Conservation (phyloP, 2,329 filamentous ascomycete genomes). For the Peltaster fructicola region DNA sequence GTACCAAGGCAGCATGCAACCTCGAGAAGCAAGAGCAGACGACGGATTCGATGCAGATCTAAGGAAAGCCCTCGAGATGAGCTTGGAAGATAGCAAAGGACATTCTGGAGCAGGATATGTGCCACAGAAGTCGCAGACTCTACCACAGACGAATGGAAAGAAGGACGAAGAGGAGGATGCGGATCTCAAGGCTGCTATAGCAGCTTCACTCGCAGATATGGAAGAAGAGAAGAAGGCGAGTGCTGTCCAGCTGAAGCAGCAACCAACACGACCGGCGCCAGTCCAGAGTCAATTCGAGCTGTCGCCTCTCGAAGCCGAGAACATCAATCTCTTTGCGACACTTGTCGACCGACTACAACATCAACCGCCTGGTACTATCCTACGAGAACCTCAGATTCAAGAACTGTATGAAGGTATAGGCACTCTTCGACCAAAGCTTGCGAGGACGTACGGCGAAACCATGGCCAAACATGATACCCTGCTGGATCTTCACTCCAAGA, state of each 20-base stretch:
- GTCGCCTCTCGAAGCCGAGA: constrained; percentile 83
- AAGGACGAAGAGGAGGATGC: constrained; percentile 70
- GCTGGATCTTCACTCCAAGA: constrained; percentile 81
- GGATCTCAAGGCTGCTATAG: constrained; percentile 86
- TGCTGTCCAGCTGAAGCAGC: constrained; percentile 64
- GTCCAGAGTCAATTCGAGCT: constrained; percentile 74
- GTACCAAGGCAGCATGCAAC: constrained; percentile 60
- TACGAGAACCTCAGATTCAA: constrained; percentile 95
- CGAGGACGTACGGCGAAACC: constrained; percentile 89
- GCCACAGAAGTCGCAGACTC: constrained; percentile 31
- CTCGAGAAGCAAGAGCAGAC: constrained; percentile 71
- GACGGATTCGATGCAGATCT: constrained; percentile 89
- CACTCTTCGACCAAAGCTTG: constrained; percentile 79
- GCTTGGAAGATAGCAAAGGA: constrained; percentile 75
- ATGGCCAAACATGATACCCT: constrained; percentile 99
- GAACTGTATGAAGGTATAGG: constrained; percentile 96
- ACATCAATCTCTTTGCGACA: constrained; percentile 90
- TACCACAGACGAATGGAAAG: constrained; percentile 7
- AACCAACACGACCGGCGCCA: constrained; percentile 34
- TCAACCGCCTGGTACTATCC: constrained; percentile 83
- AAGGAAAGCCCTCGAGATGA: constrained; percentile 89
- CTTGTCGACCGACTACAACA: constrained; percentile 88
- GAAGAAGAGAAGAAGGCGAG: constrained; percentile 94
- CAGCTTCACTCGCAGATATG: constrained; percentile 88
- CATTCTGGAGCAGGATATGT: constrained; percentile 55